Evolutionary conservation across 768 basidiomycete species (phyloP).

Genomic region (Boletus rufocinnamomeus): DNA sequence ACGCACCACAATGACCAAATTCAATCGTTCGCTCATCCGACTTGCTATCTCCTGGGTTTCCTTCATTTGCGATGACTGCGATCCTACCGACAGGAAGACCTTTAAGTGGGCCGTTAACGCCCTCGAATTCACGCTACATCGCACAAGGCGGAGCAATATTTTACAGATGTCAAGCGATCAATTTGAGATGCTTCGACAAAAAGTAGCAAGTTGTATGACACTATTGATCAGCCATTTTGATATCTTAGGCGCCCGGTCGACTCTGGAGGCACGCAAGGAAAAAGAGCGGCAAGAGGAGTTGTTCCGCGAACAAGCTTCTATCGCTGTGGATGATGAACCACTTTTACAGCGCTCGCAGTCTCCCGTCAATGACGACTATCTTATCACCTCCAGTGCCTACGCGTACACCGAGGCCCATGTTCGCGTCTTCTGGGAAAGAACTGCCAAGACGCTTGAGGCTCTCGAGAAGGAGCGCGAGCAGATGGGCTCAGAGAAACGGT

Average conservation of each 20-base stretch:
- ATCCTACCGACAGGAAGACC: constrained; percentile 91
- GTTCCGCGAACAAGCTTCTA: constrained; percentile 54
- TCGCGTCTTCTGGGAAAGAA: constrained; percentile 76
- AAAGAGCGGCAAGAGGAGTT: constrained; percentile 79
- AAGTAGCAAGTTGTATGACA: constrained; percentile 95
- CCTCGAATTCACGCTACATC: constrained; percentile 86
- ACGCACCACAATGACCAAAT: constrained; percentile 62
- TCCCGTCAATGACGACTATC: constrained; percentile 39
- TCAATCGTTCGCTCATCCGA: constrained; percentile 81
- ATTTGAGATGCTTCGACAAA: constrained; percentile 86
- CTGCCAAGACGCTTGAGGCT: constrained; percentile 55
- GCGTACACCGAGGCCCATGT: constrained; percentile 63
- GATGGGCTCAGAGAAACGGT: constrained; percentile 67
- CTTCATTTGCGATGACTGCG: constrained; percentile 98
- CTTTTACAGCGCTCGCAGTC: constrained; percentile 46
- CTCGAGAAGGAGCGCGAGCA: constrained; percentile 67
- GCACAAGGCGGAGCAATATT: constrained; percentile 87
- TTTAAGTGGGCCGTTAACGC: constrained; percentile 99
- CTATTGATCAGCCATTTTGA: constrained; percentile 98
- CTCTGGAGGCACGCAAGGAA: constrained; percentile 83
- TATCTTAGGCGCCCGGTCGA: constrained; percentile 92
- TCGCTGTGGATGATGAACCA: constrained; percentile 47
- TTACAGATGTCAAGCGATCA: constrained; percentile 85
- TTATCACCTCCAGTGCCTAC: constrained; percentile 31
- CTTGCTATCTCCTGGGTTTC: constrained; percentile 97